Conservation (phyloP, 2,329 filamentous ascomycete genomes). For the Emmonsiellopsis sp. region DNA sequence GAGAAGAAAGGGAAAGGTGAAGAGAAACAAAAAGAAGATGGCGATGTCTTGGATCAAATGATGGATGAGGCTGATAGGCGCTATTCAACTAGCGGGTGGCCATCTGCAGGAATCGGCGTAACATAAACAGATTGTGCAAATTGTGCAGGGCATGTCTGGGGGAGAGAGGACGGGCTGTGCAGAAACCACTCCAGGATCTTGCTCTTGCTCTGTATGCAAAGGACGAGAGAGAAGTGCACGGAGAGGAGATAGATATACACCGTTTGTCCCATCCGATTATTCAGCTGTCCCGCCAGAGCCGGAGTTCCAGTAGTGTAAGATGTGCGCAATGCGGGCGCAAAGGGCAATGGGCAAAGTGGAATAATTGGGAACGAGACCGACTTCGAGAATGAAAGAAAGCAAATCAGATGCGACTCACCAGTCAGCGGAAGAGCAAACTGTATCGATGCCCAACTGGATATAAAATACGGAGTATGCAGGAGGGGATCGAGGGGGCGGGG, state of each 20-base stretch:
- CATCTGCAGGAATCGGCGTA: too few species aligned
- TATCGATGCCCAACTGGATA: conserved; percentile 1
- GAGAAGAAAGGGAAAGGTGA: neutral
- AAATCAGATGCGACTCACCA: neutral
- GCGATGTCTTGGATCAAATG: neutral
- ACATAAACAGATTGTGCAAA: too few species aligned
- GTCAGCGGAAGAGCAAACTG: neutral
- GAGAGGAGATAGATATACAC: too few species aligned
- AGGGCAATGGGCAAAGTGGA: neutral
- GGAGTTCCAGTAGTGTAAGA: neutral
- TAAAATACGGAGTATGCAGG: neutral
- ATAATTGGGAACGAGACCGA: neutral
- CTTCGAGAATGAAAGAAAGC: neutral
- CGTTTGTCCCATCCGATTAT: too few species aligned
- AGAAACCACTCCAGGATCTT: too few species aligned
- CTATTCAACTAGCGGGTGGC: neutral
- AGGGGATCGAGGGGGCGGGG: neutral
- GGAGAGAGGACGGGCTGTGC: too few species aligned
- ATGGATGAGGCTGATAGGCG: neutral
- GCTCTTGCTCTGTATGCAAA: too few species aligned
- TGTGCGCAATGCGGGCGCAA: neutral
- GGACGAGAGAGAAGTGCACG: too few species aligned
- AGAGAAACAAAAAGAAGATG: neutral
- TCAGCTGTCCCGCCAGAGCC: too few species aligned
- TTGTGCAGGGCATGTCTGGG: too few species aligned